Conservation (phyloP, 1,139 yeast species). For the Tardiomyces blankii region DNA sequence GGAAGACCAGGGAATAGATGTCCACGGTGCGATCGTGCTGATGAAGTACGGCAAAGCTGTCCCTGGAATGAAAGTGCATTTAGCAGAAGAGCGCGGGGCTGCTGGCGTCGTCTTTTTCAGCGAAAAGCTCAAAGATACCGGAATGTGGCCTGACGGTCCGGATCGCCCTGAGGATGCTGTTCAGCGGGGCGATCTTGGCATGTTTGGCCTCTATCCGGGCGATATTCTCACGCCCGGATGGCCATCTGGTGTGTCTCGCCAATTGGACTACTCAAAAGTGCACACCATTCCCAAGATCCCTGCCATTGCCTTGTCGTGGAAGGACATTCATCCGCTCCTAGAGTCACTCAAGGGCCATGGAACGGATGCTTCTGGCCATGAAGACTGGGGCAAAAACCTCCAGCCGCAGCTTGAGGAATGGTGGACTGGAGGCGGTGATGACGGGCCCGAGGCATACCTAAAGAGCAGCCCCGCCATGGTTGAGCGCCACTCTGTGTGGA, state of each 20-base stretch:
- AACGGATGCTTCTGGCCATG: slow-evolving; percentile 21
- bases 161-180: slow-evolving; percentile 35
- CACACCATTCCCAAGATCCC: slow-evolving; percentile 53
- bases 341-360: slow-evolving; percentile 40
- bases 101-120: slow-evolving; percentile 46
- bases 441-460: slow-evolving; percentile 28
- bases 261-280: slow-evolving; percentile 38
- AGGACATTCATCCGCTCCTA: slow-evolving; percentile 48
- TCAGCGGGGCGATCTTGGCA: slow-evolving; percentile 55
- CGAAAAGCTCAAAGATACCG: slow-evolving; percentile 20
- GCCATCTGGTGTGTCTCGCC: slow-evolving; percentile 34
- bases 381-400: slow-evolving; percentile 24
- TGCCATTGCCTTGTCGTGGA: slow-evolving; percentile 62
- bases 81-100: slow-evolving; percentile 43
- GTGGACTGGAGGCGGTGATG: slow-evolving; percentile 34
- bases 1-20: slow-evolving; percentile 25
- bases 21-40: slow-evolving; percentile 40
- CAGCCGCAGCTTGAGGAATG: slow-evolving; percentile 21
- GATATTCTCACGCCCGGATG: slow-evolving; percentile 75
- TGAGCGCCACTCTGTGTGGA: slow-evolving; percentile 64
- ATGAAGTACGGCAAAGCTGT: slow-evolving; percentile 48
- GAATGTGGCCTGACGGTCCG: slow-evolving; percentile 25
- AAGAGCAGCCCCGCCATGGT: slow-evolving; percentile 39
- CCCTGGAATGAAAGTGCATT: slow-evolving; percentile 40
- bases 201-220: slow-evolving; percentile 60